phyloP scores from a whole-genome alignment of 2,329 filamentous ascomycete species.

The Arthrinium puccinioides region DNA sequence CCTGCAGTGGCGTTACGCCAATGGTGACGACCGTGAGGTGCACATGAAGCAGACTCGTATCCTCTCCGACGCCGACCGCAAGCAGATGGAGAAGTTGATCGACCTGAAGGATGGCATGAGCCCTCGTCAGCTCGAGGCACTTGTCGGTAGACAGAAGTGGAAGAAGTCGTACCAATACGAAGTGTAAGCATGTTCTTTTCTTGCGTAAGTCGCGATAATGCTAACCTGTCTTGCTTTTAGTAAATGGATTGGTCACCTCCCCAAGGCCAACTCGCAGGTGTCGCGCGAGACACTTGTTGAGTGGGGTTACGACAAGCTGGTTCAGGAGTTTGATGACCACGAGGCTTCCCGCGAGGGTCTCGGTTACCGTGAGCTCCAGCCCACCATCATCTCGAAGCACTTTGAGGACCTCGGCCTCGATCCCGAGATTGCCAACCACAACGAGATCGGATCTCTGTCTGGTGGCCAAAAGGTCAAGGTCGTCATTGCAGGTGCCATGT shows the following conservation, averaged over 20 bases:
- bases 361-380: constrained; percentile 88
- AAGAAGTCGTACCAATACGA: constrained; percentile 99
- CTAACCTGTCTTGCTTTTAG: constrained; percentile 38
- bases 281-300: constrained; percentile 85
- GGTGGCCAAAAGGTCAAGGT: constrained; percentile 99
- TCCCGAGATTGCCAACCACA: constrained; percentile 97
- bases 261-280: constrained; percentile 89
- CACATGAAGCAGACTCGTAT: constrained; percentile 95
- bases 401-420: constrained; percentile 96
- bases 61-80: constrained; percentile 75
- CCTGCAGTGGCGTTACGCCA: constrained; percentile 95
- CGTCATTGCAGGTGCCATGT: constrained; percentile 91
- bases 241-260: constrained; percentile 84
- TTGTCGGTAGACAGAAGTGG: constrained; percentile 96
- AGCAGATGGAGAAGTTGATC: constrained; percentile 85
- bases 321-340: constrained; percentile 98
- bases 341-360: constrained; percentile 98
- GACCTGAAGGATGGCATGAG: constrained; percentile 80
- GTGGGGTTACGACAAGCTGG: constrained; percentile 82
- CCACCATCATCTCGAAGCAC: constrained; percentile 92
- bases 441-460: constrained; percentile 91
- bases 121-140: constrained; percentile 68
- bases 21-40: constrained; percentile 94
- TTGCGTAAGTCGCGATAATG: background rate
- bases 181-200: constrained; percentile 51